phyloP scores from a whole-genome alignment of 208 protist genomes.

The Trypanosoma mega region DNA sequence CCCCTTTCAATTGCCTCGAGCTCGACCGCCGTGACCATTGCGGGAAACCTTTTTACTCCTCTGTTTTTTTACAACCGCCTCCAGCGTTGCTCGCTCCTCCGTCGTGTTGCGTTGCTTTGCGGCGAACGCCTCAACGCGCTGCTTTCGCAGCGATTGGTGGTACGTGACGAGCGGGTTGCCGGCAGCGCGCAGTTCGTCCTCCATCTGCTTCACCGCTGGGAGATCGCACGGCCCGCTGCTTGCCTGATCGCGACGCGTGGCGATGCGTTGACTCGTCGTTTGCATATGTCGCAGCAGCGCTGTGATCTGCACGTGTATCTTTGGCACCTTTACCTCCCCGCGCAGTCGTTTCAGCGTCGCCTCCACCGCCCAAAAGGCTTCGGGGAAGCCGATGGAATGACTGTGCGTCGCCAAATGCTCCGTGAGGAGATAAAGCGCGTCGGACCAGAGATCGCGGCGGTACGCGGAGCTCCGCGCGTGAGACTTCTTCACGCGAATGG shows the following conservation, averaged over 20 bases:
- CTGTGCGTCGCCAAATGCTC: conserved; percentile 86
- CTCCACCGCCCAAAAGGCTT: conserved; percentile 89
- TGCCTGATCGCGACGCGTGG: conserved; percentile 65
- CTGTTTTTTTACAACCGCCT: conserved; percentile 45
- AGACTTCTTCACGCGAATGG: conserved; percentile 90
- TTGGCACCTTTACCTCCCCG: conserved; percentile 79
- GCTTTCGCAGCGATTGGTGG: conserved; percentile 70
- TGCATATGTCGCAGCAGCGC: conserved; percentile 80
- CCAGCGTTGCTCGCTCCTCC: conserved; percentile 73
- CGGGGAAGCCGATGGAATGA: conserved; percentile 92
- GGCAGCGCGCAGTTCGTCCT: conserved; percentile 60
- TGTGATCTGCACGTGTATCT: conserved; percentile 73
- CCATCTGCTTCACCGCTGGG: conserved; percentile 73
- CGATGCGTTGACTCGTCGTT: conserved; percentile 59
- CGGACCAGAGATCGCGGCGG: conserved; percentile 72
- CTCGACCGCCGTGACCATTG: too few species aligned
- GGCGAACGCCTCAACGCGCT: conserved; percentile 71
- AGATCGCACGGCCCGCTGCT: conserved; percentile 84
- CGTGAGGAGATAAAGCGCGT: conserved; percentile 86
- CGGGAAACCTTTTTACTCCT: too few species aligned
- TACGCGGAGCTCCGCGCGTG: conserved; percentile 70
- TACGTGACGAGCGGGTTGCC: conserved; percentile 61
- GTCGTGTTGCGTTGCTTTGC: conserved; percentile 55
- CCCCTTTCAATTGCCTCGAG: too few species aligned
- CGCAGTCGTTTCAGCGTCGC: conserved; percentile 83